Evolutionary conservation across 306 rosid genomes (phyloP).

Genomic region (Vachellia pachyceras): DNA sequence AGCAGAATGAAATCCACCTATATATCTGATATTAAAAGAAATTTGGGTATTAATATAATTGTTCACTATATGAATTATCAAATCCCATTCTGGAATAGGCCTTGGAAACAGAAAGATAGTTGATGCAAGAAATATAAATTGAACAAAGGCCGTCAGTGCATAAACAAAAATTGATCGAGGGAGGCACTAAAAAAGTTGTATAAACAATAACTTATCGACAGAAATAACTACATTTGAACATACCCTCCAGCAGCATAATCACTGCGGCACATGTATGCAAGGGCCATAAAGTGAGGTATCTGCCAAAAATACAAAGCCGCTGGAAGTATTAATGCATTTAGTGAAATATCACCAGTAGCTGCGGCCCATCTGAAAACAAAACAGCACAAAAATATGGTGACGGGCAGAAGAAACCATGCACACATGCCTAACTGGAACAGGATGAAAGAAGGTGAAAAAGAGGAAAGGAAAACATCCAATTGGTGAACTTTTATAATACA

Average conservation of each 20-base stretch:
- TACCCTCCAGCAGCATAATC: constrained; percentile 99
- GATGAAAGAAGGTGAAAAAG: constrained; percentile 9
- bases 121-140: not conserved
- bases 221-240: constrained; percentile 39
- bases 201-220: not conserved
- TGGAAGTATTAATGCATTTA: constrained; percentile 84
- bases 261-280: constrained; percentile 86
- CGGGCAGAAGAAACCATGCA: constrained; percentile 15
- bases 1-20: constrained; percentile 11
- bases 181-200: constrained; percentile 17
- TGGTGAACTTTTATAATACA: not conserved
- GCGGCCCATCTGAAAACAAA: constrained; percentile 81
- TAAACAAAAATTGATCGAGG: not conserved
- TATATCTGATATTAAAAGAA: not conserved
- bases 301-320: constrained; percentile 99
- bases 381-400: constrained; percentile 18
- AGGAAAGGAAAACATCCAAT: not conserved
- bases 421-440: not conserved
- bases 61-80: not conserved
- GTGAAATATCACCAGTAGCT: constrained; percentile 80
- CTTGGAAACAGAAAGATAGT: not conserved
- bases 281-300: constrained; percentile 98
- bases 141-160: constrained; percentile 14
- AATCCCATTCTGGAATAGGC: not conserved
- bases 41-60: constrained; percentile 1